A percentile compares a stretch with the other conserved stretches of the same genome.
These are phyloP conservation scores for Ophidiomyces ophidiicola DNA, from an alignment of 2,329 filamentous ascomycete species.

Conservation along the genomic window DNA sequence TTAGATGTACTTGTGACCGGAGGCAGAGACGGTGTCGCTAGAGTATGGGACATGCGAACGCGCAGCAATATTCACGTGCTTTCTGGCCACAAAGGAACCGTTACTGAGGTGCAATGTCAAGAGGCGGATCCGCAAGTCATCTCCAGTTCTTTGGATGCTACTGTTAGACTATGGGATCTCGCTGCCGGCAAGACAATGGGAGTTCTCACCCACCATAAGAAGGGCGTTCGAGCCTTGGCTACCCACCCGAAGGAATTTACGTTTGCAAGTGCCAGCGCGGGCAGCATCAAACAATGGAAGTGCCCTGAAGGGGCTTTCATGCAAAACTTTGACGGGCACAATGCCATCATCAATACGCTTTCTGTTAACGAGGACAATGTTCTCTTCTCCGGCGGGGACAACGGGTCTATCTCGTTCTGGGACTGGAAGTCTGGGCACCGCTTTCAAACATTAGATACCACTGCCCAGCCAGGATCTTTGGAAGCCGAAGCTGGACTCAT, in stretches of 20 bases:
- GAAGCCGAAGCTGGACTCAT: conserved; percentile 93
- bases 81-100: conserved; percentile 77
- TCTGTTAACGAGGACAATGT: conserved; percentile 92
- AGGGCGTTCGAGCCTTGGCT: conserved; percentile 75
- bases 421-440: conserved; percentile 95
- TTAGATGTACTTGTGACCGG: conserved; percentile 91
- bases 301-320: conserved; percentile 96
- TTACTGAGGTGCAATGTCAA: conserved; percentile 81
- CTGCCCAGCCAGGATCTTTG: conserved; percentile 83
- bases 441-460: conserved; percentile 81
- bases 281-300: conserved; percentile 98
- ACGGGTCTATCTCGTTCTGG: conserved; percentile 95
- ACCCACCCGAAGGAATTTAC: conserved; percentile 89
- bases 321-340: conserved; percentile 97
- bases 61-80: conserved; percentile 91
- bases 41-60: conserved; percentile 98
- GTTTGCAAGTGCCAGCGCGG: conserved; percentile 82
- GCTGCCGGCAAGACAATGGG: conserved; percentile 94
- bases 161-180: conserved; percentile 86
- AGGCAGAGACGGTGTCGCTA: conserved; percentile 81
- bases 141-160: conserved; percentile 80
- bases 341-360: conserved; percentile 88
- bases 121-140: conserved; percentile 95
- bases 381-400: conserved; percentile 86
- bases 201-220: conserved; percentile 95